Percentiles rank a stretch among this genome's conserved stretches.
phyloP scores from a whole-genome alignment of 2,329 filamentous ascomycete species.

The Keithomyces neogunnii region DNA sequence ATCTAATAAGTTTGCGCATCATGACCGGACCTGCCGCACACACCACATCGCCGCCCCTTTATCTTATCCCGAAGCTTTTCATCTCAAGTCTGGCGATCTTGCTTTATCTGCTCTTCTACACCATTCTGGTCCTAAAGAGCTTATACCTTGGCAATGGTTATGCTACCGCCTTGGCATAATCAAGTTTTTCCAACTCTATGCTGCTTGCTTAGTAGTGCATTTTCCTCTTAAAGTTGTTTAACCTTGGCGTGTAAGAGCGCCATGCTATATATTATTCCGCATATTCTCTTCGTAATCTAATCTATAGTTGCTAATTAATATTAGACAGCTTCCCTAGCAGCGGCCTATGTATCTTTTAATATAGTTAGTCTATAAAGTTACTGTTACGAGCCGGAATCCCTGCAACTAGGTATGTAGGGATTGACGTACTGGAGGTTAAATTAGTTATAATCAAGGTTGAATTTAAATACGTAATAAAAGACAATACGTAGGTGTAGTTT shows the following conservation, averaged over 20 bases:
- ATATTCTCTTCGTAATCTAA: too few relatives aligned
- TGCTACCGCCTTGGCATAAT: not conserved
- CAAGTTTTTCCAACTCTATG: not conserved
- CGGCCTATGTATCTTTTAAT: too few relatives aligned
- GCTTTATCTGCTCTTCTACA: not conserved
- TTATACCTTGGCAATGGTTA: not conserved
- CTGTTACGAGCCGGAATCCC: too few relatives aligned
- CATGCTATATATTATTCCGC: conserved; percentile 1
- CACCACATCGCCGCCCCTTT: not conserved
- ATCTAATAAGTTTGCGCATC: not conserved
- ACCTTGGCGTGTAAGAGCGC: conserved; percentile 1
- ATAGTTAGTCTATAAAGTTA: too few relatives aligned
- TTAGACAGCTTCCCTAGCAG: too few relatives aligned
- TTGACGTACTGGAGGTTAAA: too few relatives aligned
- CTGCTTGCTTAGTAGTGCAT: not conserved
- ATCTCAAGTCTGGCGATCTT: not conserved
- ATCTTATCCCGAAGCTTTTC: not conserved
- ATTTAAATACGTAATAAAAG: not conserved
- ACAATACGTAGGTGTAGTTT: too few relatives aligned
- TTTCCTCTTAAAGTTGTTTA: not conserved
- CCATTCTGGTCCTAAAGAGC: not conserved
- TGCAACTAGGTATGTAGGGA: too few relatives aligned
- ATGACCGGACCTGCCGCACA: not conserved
- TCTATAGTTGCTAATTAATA: not conserved
- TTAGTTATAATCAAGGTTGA: too few relatives aligned